Evolutionary conservation across 2,329 filamentous ascomycete genomes (phyloP), one percentile per base, ranked within the genome.

Genomic region (Talaromyces islandicus): DNA sequence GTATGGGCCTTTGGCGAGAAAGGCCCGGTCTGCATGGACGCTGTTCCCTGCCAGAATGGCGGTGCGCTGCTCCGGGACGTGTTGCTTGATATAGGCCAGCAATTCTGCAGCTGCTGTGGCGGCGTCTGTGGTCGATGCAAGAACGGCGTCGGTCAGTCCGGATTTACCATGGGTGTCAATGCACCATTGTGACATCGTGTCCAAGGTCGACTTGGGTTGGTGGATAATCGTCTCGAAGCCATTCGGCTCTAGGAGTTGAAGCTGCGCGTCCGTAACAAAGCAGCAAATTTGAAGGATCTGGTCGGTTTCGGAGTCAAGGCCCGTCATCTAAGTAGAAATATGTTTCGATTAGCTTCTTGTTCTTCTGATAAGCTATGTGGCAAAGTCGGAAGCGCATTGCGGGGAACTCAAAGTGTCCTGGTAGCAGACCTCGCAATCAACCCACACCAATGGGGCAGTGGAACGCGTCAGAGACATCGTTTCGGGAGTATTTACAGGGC

Each of bases 261-360:
- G 84, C 63, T 91, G 80, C 57, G 86, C 83, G 66, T 92, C 89
- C 7, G 94, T 99, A 71, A 99, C 85, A 75, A 95, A 88, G 78
- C 92, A 97, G 75, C 89, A 93, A 60, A 97, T 89, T 69, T 96
- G 92, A 70, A 97, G 86, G 69, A 97, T 94, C 59, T 88, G 87
- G 71, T 97, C 93, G 32, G 80, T 85, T 61, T 89, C 84, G 1
- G 87, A 82, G 73, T 96, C 82, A 7, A 96, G 83, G 24, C 91
- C 91, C 32, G 91, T 97, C 94, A 99, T 99, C 91, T 96, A 66
- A 38, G 50, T 58, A 41, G 38, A 12, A 30, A 60, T 41, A 58
- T 61, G 56, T 58, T 57, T 19, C 4, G 14, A 48, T 52, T 52
- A 52, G 48, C 24, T 59, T 56, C 52, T 53, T 57, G 19, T 32